These are phyloP conservation scores for Byssoonygena ceratinophila DNA, from an alignment of 2,329 filamentous ascomycete species.

Conservation along the genomic window DNA sequence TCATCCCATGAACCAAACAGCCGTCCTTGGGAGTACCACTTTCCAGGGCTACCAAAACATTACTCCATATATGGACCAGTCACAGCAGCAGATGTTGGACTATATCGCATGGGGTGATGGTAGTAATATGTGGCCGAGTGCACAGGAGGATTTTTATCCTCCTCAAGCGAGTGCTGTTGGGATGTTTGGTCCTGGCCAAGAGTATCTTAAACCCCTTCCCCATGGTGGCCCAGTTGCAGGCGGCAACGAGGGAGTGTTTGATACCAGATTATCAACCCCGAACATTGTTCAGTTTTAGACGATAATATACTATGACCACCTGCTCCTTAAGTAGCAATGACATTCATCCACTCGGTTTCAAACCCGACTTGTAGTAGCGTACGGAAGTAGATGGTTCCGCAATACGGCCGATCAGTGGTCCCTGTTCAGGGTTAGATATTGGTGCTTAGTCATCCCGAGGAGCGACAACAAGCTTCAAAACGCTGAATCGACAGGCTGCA, in stretches of 20 bases:
- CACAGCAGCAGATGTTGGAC: slow-evolving; percentile 24
- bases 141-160: slow-evolving; percentile 22
- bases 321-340: not conserved
- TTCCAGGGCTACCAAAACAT: not conserved
- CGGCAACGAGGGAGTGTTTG: not conserved
- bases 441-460: slow-evolving; percentile 1
- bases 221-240: not conserved
- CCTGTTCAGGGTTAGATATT: no score
- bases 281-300: not conserved
- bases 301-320: not conserved
- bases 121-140: slow-evolving; percentile 13
- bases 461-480: not conserved
- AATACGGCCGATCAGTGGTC: no score
- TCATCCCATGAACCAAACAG: slow-evolving; percentile 5
- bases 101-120: slow-evolving; percentile 32
- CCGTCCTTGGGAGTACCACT: not conserved
- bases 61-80: slow-evolving; percentile 16
- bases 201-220: slow-evolving; percentile 7
- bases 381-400: no score
- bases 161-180: slow-evolving; percentile 20
- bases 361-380: no score
- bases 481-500: no score
- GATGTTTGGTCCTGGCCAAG: slow-evolving; percentile 23
- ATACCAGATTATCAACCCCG: not conserved
- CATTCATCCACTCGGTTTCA: no score